Evolutionary conservation across 768 basidiomycete species (phyloP).

Genomic region (Cantharellus cinnabarinus): DNA sequence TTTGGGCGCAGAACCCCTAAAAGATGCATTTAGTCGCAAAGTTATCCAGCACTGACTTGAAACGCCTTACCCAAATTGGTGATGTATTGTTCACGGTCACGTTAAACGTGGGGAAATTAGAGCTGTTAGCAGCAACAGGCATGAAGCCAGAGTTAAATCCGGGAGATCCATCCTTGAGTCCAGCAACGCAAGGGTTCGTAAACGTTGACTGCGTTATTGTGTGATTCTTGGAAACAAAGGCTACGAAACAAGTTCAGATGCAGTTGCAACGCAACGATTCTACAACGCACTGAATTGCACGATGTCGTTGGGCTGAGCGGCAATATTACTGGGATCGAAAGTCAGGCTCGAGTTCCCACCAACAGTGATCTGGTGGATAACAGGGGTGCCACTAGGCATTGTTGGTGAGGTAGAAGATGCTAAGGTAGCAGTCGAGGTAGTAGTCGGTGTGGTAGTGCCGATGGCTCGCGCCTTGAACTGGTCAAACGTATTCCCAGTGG

Average conservation of each 20-base stretch:
- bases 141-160: slow-evolving; percentile 9
- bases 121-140: slow-evolving; percentile 2
- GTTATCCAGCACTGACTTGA: background rate
- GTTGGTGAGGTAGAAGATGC: slow-evolving; percentile 3
- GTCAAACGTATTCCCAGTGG: slow-evolving; percentile 6
- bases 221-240: slow-evolving; percentile 2
- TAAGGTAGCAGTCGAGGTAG: background rate
- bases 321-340: slow-evolving; percentile 5
- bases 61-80: slow-evolving; percentile 4
- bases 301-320: slow-evolving; percentile 6
- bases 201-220: slow-evolving; percentile 7
- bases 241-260: background rate
- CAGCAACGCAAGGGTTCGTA: slow-evolving; percentile 5
- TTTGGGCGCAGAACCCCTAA: slow-evolving; percentile 2
- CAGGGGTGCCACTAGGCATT: slow-evolving; percentile 1
- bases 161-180: background rate
- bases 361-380: slow-evolving; percentile 8
- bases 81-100: slow-evolving; percentile 7
- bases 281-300: slow-evolving; percentile 7
- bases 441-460: background rate
- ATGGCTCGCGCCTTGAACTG: background rate
- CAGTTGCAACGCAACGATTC: background rate
- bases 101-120: slow-evolving; percentile 4
- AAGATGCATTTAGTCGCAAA: background rate
- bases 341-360: slow-evolving; percentile 2